Percentiles rank a stretch among this genome's conserved stretches.
Evolutionary conservation across 345 rosid species (phyloP).

Genomic region (Iberis pinnata): DNA sequence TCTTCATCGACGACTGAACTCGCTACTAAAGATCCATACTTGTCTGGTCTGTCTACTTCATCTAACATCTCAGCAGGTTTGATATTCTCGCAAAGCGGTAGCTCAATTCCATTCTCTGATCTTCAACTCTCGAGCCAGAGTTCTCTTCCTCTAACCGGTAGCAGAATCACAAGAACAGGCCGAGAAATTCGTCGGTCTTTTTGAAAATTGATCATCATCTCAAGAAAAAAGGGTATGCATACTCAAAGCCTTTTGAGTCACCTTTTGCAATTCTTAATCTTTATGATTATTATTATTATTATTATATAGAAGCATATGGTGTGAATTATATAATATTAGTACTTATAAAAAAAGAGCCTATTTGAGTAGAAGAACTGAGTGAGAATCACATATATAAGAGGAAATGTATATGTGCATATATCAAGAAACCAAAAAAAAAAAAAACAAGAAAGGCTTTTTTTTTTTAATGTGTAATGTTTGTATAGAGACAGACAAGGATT

Average conservation of each 20-base stretch:
- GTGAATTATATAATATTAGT: slow-evolving; percentile 13
- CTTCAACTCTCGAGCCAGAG: slow-evolving; percentile 63
- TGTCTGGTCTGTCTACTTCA: slow-evolving; percentile 45
- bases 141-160: slow-evolving; percentile 57
- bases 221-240: slow-evolving; percentile 20
- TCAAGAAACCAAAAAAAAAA: background rate
- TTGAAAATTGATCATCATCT: slow-evolving; percentile 33
- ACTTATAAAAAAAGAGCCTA: slow-evolving; percentile 3
- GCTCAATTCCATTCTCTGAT: slow-evolving; percentile 55
- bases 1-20: slow-evolving; percentile 56
- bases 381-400: slow-evolving; percentile 24
- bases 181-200: slow-evolving; percentile 64
- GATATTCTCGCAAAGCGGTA: slow-evolving; percentile 54
- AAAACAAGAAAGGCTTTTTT: slow-evolving; percentile 10
- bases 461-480: slow-evolving; percentile 20
- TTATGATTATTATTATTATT: slow-evolving; percentile 17
- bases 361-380: slow-evolving; percentile 18
- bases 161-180: slow-evolving; percentile 62
- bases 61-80: slow-evolving; percentile 63
- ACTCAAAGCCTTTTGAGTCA: slow-evolving; percentile 21
- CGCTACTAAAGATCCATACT: slow-evolving; percentile 47
- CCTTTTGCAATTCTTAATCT: slow-evolving; percentile 26
- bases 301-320: slow-evolving; percentile 23
- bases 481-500: slow-evolving; percentile 22
- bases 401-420: slow-evolving; percentile 25